These are phyloP conservation scores for Albugo laibachii DNA, from an alignment of 352 stramenopile species.

Conservation along the genomic window DNA sequence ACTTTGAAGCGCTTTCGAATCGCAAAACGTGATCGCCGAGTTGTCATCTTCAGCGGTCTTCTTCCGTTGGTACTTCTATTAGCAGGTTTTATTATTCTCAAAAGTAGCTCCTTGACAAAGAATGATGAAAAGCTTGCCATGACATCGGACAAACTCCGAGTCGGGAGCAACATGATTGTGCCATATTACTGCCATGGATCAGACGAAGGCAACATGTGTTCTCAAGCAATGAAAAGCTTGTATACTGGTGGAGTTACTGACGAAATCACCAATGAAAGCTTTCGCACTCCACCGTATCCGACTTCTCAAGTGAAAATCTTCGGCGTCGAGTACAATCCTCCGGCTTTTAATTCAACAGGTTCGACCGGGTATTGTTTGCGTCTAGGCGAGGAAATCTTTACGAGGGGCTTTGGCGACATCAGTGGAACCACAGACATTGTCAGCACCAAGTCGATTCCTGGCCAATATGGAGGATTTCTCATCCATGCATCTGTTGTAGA, in stretches of 20 bases:
- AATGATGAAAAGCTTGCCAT: constrained; percentile 13
- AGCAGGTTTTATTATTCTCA: constrained; percentile 33
- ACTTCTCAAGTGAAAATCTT: constrained; percentile 11
- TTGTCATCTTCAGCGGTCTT: constrained; percentile 38
- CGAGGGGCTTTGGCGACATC: constrained; percentile 7
- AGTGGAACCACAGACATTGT: neutral
- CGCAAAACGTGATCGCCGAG: constrained; percentile 77
- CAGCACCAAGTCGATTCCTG: neutral
- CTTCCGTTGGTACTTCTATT: constrained; percentile 60
- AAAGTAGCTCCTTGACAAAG: constrained; percentile 9
- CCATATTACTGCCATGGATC: constrained; percentile 3
- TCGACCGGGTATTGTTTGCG: constrained; percentile 11
- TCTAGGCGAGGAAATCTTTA: constrained; percentile 13
- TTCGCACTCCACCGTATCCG: constrained; percentile 6
- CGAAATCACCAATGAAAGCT: neutral
- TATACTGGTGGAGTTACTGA: neutral
- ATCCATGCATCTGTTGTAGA: constrained; percentile 1
- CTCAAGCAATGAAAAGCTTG: neutral
- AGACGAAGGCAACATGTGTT: constrained; percentile 4
- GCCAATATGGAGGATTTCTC: constrained; percentile 6
- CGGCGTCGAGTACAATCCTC: constrained; percentile 7
- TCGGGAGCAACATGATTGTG: neutral
- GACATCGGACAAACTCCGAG: neutral
- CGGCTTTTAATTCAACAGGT: constrained; percentile 11
- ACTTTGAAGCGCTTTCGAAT: constrained; percentile 72